Percentiles rank a stretch among this genome's conserved stretches.
Conservation (phyloP, 805 yeast species). For the Cyberlindnera petersonii region DNA sequence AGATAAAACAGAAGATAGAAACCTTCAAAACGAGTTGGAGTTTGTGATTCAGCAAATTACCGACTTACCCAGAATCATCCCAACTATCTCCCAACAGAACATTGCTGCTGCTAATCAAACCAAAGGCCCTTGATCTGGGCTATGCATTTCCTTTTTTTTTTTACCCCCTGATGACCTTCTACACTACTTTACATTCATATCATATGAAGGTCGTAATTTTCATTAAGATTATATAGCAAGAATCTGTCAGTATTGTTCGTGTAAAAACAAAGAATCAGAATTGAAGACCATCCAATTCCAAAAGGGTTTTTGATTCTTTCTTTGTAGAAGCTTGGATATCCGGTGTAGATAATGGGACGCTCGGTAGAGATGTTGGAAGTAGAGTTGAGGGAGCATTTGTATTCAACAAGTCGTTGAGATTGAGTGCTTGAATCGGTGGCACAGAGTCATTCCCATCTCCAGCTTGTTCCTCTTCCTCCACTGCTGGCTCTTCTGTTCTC, state of each 20-base stretch:
- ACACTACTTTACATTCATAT: too few relatives aligned
- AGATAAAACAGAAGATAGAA: slow-evolving; percentile 55
- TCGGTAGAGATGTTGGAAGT: slow-evolving; percentile 4
- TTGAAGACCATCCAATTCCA: slow-evolving; percentile 20
- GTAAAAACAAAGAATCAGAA: slow-evolving; percentile 2
- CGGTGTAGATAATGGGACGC: not conserved
- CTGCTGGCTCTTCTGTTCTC: not conserved
- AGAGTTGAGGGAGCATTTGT: slow-evolving; percentile 3
- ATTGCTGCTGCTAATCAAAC: too few relatives aligned
- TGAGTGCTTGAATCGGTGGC: not conserved
- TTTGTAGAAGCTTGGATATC: not conserved
- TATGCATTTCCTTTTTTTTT: not conserved
- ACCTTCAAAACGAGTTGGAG: slow-evolving; percentile 72
- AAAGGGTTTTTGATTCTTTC: slow-evolving; percentile 6
- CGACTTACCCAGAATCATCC: slow-evolving; percentile 57
- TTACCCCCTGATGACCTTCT: too few relatives aligned
- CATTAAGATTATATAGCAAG: not conserved
- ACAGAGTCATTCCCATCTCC: not conserved
- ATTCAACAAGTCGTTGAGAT: slow-evolving; percentile 1
- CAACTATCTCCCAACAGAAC: slow-evolving; percentile 3
- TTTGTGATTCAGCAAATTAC: slow-evolving; percentile 75
- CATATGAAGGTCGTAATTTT: too few relatives aligned
- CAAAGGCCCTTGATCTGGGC: too few relatives aligned
- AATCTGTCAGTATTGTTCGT: not conserved
- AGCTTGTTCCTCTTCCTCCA: slow-evolving; percentile 1